Evolutionary conservation across 345 rosid genomes (phyloP).

Genomic region (Ricinus communis): DNA sequence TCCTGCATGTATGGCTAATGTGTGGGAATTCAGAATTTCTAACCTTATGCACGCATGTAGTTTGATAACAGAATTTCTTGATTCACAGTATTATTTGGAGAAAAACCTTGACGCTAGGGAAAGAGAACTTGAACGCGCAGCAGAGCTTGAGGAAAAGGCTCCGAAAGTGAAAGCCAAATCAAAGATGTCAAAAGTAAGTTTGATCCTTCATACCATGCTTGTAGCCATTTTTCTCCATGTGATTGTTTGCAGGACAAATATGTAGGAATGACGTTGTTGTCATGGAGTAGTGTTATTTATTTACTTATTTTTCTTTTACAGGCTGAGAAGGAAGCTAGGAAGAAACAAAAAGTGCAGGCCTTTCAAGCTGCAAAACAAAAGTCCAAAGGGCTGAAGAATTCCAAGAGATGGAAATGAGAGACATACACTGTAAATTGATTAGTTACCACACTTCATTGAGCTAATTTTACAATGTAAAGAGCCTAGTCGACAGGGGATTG

Average conservation of each 20-base stretch:
- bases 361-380: conserved; percentile 89
- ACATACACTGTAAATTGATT: neutral
- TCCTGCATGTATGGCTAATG: neutral
- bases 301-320: conserved; percentile 17
- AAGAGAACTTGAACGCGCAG: conserved; percentile 73
- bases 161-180: conserved; percentile 94
- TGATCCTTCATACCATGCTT: neutral
- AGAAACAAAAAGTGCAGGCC: conserved; percentile 87
- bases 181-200: conserved; percentile 84
- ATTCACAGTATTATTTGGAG: conserved; percentile 83
- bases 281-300: neutral
- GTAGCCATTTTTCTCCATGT: no score
- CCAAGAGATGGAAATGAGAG: conserved; percentile 95
- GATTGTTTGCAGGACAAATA: neutral
- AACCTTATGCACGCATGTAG: no score
- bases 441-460: neutral
- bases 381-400: conserved; percentile 72
- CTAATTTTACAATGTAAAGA: conserved; percentile 23
- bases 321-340: conserved; percentile 95
- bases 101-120: conserved; percentile 90
- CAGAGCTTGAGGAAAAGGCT: conserved; percentile 79
- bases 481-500: neutral
- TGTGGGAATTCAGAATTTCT: no score
- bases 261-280: neutral
- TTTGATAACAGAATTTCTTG: neutral